These are phyloP conservation scores for Tripterygium wilfordii DNA, from an alignment of 177 flowering plant species.

Conservation along the genomic window DNA sequence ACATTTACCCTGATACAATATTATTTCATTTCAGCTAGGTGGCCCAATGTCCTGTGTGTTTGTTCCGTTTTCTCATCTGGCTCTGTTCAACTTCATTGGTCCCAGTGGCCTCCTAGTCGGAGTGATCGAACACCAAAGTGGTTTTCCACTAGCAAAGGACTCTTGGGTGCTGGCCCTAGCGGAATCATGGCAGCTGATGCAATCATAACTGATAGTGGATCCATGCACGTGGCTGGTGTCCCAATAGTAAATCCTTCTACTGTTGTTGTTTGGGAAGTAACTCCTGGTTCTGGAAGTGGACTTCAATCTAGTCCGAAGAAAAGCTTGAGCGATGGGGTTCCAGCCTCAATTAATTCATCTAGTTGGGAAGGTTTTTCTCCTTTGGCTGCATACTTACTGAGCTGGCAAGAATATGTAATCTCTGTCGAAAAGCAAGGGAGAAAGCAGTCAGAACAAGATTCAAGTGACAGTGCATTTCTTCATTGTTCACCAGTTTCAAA, in stretches of 20 bases:
- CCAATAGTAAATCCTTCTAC: conserved; percentile 99
- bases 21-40: conserved; percentile 61
- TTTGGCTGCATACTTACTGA: conserved; percentile 88
- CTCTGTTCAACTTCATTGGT: conserved; percentile 97
- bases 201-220: conserved; percentile 92
- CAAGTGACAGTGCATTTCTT: conserved; percentile 49
- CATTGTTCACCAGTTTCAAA: conserved; percentile 99
- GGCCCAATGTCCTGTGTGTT: conserved; percentile 98
- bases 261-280: conserved; percentile 99
- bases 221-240: conserved; percentile 98
- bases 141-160: conserved; percentile 93
- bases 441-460: conserved; percentile 52
- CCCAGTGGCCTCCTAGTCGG: conserved; percentile 83
- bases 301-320: conserved; percentile 74
- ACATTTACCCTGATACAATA: background rate
- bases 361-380: conserved; percentile 91
- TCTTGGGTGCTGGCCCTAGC: conserved; percentile 98
- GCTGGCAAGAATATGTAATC: conserved; percentile 85
- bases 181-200: conserved; percentile 99
- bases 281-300: conserved; percentile 89
- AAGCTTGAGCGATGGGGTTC: conserved; percentile 53
- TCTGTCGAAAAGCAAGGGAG: conserved; percentile 66
- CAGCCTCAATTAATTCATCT: conserved; percentile 79
- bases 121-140: conserved; percentile 59
- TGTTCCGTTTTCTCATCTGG: conserved; percentile 99